phyloP scores from a whole-genome alignment of 2,329 filamentous ascomycete species.

The Claviceps humidiphila region DNA sequence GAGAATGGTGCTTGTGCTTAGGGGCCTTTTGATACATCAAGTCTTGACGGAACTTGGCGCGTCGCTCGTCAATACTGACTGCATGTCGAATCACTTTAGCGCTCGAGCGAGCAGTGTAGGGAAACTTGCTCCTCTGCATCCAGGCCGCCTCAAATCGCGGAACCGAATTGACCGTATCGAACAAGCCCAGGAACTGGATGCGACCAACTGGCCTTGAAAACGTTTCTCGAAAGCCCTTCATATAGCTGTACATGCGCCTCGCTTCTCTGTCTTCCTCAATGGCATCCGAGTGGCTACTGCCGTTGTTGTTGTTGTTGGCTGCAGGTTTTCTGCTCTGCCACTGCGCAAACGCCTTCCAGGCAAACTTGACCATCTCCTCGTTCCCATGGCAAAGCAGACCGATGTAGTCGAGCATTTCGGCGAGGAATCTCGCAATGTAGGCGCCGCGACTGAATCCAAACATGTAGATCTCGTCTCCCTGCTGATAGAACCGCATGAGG shows the following conservation, averaged over 20 bases:
- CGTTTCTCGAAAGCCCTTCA: constrained; percentile 69
- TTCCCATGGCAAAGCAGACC: constrained; percentile 71
- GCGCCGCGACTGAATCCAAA: constrained; percentile 63
- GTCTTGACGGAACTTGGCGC: constrained; percentile 60
- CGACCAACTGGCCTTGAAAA: constrained; percentile 63
- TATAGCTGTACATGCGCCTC: constrained; percentile 55
- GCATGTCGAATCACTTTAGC: constrained; percentile 54
- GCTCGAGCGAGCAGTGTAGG: constrained; percentile 47
- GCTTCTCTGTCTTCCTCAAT: constrained; percentile 15
- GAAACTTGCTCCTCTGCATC: constrained; percentile 70
- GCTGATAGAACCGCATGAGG: constrained; percentile 58
- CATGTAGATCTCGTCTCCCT: constrained; percentile 54
- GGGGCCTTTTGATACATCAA: constrained; percentile 42
- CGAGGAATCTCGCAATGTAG: constrained; percentile 62
- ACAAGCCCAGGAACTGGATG: constrained; percentile 65
- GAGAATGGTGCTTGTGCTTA: constrained; percentile 8
- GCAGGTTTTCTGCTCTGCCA: constrained; percentile 52
- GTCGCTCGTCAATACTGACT: constrained; percentile 56
- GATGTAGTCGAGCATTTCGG: constrained; percentile 76
- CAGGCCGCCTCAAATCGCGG: constrained; percentile 61
- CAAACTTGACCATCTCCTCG: constrained; percentile 73
- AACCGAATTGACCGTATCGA: constrained; percentile 72
- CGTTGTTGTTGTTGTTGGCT: constrained; percentile 19
- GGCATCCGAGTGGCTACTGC: constrained; percentile 17
- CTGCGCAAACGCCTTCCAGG: constrained; percentile 68